Conservation (phyloP, 192 early-diverging fungal genomes). For the Cetraspora pellucida region DNA sequence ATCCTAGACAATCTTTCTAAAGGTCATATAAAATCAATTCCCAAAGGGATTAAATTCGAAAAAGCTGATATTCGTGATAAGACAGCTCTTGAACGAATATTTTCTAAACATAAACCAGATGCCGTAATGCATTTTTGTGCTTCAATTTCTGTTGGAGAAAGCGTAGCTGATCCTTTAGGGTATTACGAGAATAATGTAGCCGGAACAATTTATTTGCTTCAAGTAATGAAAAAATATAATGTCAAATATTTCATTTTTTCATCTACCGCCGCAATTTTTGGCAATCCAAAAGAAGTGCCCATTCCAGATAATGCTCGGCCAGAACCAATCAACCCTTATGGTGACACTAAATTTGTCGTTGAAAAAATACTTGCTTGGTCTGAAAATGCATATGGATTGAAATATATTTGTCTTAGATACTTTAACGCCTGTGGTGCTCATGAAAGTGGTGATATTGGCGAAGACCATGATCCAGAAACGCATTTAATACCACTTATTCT, state of each 20-base stretch:
- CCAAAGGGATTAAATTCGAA: conserved; percentile 37
- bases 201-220: conserved; percentile 81
- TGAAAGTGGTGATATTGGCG: conserved; percentile 87
- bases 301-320: conserved; percentile 59
- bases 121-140: conserved; percentile 82
- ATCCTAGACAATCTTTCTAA: conserved; percentile 84
- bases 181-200: conserved; percentile 93
- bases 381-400: conserved; percentile 38
- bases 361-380: conserved; percentile 71
- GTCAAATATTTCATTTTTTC: conserved; percentile 91
- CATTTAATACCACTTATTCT: conserved; percentile 94
- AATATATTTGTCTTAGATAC: conserved; percentile 77
- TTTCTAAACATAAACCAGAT: conserved; percentile 40
- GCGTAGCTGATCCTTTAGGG: conserved; percentile 70
- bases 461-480: conserved; percentile 86
- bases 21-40: conserved; percentile 34
- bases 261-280: conserved; percentile 89
- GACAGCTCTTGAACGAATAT: conserved; percentile 39
- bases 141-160: conserved; percentile 82
- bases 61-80: conserved; percentile 48
- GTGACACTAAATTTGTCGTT: conserved; percentile 85
- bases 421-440: conserved; percentile 98
- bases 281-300: conserved; percentile 42
- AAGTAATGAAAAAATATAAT: conserved; percentile 74
- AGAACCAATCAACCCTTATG: conserved; percentile 86